Conservation (phyloP, 805 yeast genomes). For the Pichia sporocuriosa region DNA sequence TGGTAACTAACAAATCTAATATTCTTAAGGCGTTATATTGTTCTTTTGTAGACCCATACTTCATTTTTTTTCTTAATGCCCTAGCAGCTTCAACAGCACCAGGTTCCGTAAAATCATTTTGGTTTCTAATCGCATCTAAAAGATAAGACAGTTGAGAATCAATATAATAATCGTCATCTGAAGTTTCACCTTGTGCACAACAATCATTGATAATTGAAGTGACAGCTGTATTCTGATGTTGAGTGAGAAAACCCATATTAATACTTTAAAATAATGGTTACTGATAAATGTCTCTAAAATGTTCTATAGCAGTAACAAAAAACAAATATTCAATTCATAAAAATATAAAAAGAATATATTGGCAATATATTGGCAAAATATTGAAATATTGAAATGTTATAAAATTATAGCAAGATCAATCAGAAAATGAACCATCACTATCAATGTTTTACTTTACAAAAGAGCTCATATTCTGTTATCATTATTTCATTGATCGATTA, state of each 20-base stretch:
- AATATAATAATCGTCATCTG: conserved; percentile 34
- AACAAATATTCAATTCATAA: no score
- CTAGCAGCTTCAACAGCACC: conserved; percentile 79
- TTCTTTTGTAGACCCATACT: conserved; percentile 65
- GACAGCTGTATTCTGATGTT: conserved; percentile 63
- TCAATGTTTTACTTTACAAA: no score
- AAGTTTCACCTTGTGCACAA: conserved; percentile 35
- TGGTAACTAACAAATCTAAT: conserved; percentile 53
- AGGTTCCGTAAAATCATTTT: conserved; percentile 22
- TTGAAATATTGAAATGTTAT: no score
- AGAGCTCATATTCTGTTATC: no score
- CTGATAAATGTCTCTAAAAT: no score
- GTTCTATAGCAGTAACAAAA: no score
- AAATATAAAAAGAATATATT: no score
- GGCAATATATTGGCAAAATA: no score
- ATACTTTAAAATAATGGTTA: no score
- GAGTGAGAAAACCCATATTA: conserved; percentile 47
- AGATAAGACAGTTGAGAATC: conserved; percentile 48
- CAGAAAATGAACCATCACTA: no score
- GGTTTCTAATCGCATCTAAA: conserved; percentile 43
- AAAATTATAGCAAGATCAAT: no score
- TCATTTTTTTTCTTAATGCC: conserved; percentile 79
- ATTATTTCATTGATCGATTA: no score
- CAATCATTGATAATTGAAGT: conserved; percentile 57
- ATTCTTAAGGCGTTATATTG: conserved; percentile 60